Evolutionary conservation across 2,329 filamentous ascomycete genomes (phyloP).

Genomic region (Capronia coronata): DNA sequence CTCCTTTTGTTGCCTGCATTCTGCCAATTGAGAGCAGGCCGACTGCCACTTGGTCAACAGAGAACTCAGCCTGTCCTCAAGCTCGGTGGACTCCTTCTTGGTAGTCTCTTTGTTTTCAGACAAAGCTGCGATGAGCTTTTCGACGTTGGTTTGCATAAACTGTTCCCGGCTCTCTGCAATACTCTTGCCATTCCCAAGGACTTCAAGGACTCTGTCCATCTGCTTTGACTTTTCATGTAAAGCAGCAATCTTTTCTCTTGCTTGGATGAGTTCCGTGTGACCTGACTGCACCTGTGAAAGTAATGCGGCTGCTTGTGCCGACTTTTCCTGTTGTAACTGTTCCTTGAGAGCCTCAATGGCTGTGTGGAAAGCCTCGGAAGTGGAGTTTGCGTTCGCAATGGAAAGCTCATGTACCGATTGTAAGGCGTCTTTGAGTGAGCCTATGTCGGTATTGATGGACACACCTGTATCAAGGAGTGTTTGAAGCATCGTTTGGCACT

Average conservation of each 20-base stretch:
- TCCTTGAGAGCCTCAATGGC: conserved; percentile 4
- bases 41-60: conserved; percentile 8
- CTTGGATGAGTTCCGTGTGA: conserved; percentile 1
- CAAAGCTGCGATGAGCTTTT: background rate
- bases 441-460: conserved; percentile 6
- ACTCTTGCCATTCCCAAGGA: conserved; percentile 3
- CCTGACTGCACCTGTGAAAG: conserved; percentile 1
- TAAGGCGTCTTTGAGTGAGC: background rate
- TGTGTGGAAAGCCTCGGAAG: conserved; percentile 1
- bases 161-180: conserved; percentile 4
- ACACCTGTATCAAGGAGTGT: conserved; percentile 2
- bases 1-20: conserved; percentile 4
- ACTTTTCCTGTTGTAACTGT: conserved; percentile 1
- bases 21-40: conserved; percentile 6
- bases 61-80: background rate
- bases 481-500: conserved; percentile 1
- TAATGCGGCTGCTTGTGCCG: background rate
- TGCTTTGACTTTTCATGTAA: conserved; percentile 5
- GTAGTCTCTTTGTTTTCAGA: background rate
- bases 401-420: background rate
- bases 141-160: background rate
- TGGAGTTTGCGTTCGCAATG: background rate
- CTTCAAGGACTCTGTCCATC: conserved; percentile 1
- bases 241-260: conserved; percentile 3
- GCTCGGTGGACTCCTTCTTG: background rate